phyloP scores from a whole-genome alignment of 2,329 filamentous ascomycete species.

The Hypoxylon sp. region DNA sequence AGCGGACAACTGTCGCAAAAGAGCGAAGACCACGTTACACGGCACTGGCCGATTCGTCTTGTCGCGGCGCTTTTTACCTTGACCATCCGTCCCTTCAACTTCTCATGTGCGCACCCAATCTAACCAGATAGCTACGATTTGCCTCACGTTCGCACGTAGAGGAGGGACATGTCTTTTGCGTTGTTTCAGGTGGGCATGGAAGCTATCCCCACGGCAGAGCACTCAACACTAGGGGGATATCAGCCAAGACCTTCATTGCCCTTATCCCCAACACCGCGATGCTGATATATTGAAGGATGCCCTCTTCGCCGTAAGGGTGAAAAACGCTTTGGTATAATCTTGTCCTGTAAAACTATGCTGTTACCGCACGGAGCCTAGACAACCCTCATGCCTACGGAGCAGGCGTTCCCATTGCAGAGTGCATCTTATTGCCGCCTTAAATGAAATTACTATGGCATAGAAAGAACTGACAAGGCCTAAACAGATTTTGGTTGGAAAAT shows the following conservation, averaged over 20 bases:
- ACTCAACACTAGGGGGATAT: neutral
- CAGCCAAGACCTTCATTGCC: neutral
- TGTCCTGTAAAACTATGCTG: neutral
- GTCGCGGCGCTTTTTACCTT: neutral
- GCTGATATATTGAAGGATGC: neutral
- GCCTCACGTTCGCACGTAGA: neutral
- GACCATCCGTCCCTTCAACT: neutral
- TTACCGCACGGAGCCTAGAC: constrained; percentile 3
- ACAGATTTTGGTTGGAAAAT: neutral
- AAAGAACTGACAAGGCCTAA: neutral
- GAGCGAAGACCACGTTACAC: neutral
- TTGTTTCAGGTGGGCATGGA: neutral
- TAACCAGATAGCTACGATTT: neutral
- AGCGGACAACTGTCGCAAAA: neutral
- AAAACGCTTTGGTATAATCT: neutral
- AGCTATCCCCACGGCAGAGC: constrained; percentile 10
- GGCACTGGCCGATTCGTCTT: neutral
- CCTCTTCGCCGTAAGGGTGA: neutral
- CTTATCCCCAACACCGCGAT: neutral
- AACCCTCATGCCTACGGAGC: neutral
- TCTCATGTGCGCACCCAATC: neutral
- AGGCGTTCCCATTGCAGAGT: neutral
- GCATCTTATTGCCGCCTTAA: neutral
- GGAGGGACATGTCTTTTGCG: neutral
- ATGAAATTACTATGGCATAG: neutral